Percentiles rank a stretch among this genome's conserved stretches.
Evolutionary conservation across 1,284 basidiomycete species (phyloP).

Genomic region (Singerocomus rubriflavus): DNA sequence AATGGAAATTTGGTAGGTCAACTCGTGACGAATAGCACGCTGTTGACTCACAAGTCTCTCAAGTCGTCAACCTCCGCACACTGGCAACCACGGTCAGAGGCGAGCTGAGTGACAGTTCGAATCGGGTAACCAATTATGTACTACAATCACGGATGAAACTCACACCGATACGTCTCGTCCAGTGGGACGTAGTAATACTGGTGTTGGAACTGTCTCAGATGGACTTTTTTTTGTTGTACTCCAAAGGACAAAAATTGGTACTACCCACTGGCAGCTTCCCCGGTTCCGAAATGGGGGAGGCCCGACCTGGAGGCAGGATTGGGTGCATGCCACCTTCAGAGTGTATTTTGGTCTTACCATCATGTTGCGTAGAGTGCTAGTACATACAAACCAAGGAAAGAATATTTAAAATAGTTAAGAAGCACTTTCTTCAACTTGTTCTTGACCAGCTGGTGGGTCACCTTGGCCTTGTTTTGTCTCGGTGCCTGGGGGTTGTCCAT

Average conservation of each 20-base stretch:
- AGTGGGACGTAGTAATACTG: too few relatives aligned
- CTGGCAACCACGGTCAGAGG: background rate
- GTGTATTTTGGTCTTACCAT: background rate
- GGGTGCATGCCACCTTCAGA: too few relatives aligned
- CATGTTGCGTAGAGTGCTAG: background rate
- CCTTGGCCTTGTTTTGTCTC: slow-evolving; percentile 25
- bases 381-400: slow-evolving; percentile 7
- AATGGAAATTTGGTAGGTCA: background rate
- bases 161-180: too few relatives aligned
- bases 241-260: background rate
- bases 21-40: background rate
- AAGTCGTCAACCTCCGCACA: background rate
- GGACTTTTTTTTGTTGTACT: background rate
- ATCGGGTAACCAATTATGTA: too few relatives aligned
- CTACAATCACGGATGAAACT: too few relatives aligned
- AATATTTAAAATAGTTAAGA: slow-evolving; percentile 15
- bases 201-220: too few relatives aligned
- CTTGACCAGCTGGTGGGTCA: slow-evolving; percentile 15
- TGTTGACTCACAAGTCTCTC: slow-evolving; percentile 6
- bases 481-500: slow-evolving; percentile 6
- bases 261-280: background rate
- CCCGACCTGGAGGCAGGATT: background rate
- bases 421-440: slow-evolving; percentile 19
- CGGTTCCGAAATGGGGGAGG: background rate
- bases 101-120: too few relatives aligned